Evolutionary conservation across 2,329 filamentous ascomycete genomes (phyloP).

Genomic region (Apiospora saccharicola): DNA sequence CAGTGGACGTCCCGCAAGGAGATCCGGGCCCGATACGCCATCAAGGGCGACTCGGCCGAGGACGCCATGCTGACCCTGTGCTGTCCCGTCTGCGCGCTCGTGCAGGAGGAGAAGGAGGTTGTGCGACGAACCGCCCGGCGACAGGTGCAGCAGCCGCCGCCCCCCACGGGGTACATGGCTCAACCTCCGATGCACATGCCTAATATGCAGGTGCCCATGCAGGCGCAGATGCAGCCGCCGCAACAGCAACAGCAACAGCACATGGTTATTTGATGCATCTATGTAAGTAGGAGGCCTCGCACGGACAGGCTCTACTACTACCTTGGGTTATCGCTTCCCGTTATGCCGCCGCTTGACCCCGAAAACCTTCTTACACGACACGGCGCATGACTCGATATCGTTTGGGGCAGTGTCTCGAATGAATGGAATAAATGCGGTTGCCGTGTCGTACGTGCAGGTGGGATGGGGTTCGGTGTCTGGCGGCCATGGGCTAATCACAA

Average conservation of each 20-base stretch:
- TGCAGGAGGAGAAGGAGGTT: slow-evolving; percentile 18
- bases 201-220: background rate
- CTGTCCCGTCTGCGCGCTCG: slow-evolving; percentile 18
- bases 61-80: slow-evolving; percentile 7
- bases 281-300: background rate
- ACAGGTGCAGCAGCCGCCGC: background rate
- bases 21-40: background rate
- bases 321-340: background rate
- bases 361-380: background rate
- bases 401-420: background rate
- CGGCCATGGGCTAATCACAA: background rate
- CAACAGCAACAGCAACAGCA: background rate
- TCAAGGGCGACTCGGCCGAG: slow-evolving; percentile 15
- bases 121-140: background rate
- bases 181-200: background rate
- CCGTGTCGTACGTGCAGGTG: background rate
- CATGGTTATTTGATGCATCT: background rate
- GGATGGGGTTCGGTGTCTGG: background rate
- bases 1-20: background rate
- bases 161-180: background rate
- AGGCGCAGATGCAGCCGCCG: background rate
- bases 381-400: background rate
- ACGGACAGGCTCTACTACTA: background rate
- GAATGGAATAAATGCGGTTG: background rate
- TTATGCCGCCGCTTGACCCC: background rate